Percentiles rank a stretch among this genome's conserved stretches.
These are phyloP conservation scores for Nannizzia gypsea DNA, from an alignment of 2,329 filamentous ascomycete genomes.

Conservation along the genomic window DNA sequence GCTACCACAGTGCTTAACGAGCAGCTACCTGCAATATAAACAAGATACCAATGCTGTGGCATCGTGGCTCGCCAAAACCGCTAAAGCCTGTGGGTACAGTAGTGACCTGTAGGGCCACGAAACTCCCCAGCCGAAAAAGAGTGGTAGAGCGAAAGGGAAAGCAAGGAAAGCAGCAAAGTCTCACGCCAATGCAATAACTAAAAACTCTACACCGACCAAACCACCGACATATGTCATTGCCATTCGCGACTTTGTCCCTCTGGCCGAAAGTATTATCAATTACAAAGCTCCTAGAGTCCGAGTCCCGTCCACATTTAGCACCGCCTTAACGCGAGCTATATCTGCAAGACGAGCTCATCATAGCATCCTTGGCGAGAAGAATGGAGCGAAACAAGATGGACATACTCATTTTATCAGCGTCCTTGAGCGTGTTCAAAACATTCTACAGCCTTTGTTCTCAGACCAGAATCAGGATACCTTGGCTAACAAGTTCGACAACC, in stretches of 20 bases:
- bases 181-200: neutral
- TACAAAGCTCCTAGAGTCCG: constrained; percentile 6
- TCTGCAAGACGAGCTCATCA: constrained; percentile 5
- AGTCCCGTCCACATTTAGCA: constrained; percentile 7
- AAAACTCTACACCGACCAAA: neutral
- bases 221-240: constrained; percentile 10
- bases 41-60: constrained; percentile 20
- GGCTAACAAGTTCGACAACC: constrained; percentile 25
- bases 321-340: constrained; percentile 9
- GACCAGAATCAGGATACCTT: neutral
- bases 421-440: constrained; percentile 6
- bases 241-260: constrained; percentile 11
- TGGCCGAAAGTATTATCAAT: constrained; percentile 11
- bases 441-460: constrained; percentile 7
- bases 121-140: neutral
- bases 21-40: constrained; percentile 21
- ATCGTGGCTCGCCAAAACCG: constrained; percentile 21
- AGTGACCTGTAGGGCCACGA: constrained; percentile 7
- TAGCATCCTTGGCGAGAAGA: neutral
- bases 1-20: constrained; percentile 14
- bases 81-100: constrained; percentile 17
- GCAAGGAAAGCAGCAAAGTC: neutral
- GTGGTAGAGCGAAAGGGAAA: neutral
- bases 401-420: constrained; percentile 14
- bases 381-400: constrained; percentile 8